Evolutionary conservation across 2,329 filamentous ascomycete genomes (phyloP), one percentile per base, ranked within the genome.

Genomic region (Chaetoscypha palmicola): DNA sequence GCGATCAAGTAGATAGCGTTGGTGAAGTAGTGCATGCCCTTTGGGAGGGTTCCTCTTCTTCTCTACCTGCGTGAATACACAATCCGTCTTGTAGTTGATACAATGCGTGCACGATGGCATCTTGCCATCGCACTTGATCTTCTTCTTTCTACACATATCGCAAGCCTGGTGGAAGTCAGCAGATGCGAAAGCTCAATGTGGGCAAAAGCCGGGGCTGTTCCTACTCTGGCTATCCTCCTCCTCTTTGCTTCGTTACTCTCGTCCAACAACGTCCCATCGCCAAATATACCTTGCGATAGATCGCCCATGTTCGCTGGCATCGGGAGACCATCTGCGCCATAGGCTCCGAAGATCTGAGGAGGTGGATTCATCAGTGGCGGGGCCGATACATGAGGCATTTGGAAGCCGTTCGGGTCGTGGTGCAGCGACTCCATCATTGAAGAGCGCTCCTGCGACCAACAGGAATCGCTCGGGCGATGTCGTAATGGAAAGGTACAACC

Each of bases 1-100:
- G 54, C 49, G 28, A 30, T 14, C 10, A 17, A 19, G 22, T 21
- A 12, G n/a, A 38, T 30, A 10, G 1, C 12, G 26, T 14, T 14
- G 8, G 17, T 2, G 37, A 20, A 8, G 10, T 30, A 14, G 5
- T 16, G 12, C 76, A 54, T 75, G 94, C 89, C 92, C 91, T 73
- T 97, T 98, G 1, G 91, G 92, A 41, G 92, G 91, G 64, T 86
- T 92, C 47, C 92, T 79, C 74, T 98, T 98, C 80, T 98, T 98
- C 70, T 98, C 92, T 28, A 97, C 90, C 63, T 95, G 89, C 1
- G 92, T 97, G 62, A 97, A 97, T 56, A 95, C 79, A 65, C 91
- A 98, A 58, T 95, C 89, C 4, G 90, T 96, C 73, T 96, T 96
- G 72, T 96, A 96, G 65, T 96, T 97, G 64, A 85, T 84, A 65